Percentiles rank a stretch among this genome's conserved stretches.
Conservation (phyloP, 768 basidiomycete species). For the Trametes punicea region DNA sequence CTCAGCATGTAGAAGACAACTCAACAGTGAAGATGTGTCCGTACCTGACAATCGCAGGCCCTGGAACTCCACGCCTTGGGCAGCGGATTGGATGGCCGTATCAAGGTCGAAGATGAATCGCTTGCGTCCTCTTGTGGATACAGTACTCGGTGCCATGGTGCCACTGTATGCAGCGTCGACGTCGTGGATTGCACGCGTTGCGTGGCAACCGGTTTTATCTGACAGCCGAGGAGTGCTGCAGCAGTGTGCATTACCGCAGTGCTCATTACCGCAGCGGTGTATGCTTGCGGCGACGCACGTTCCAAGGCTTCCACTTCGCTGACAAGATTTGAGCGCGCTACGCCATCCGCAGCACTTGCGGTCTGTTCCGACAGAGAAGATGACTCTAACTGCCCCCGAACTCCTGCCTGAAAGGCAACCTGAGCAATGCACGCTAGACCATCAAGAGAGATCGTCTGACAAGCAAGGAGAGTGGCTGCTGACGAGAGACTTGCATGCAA, state of each 20-base stretch:
- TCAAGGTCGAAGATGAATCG: slow-evolving; percentile 9
- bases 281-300: not conserved
- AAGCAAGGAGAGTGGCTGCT: too few relatives aligned
- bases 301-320: too few relatives aligned
- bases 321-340: too few relatives aligned
- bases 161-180: not conserved
- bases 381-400: too few relatives aligned
- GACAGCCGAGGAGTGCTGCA: not conserved
- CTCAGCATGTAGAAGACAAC: not conserved
- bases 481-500: too few relatives aligned
- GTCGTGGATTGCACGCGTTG: slow-evolving; percentile 3
- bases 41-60: slow-evolving; percentile 4
- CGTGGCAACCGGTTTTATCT: not conserved
- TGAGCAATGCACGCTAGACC: too few relatives aligned
- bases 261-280: not conserved
- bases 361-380: too few relatives aligned
- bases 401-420: too few relatives aligned
- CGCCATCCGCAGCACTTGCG: too few relatives aligned
- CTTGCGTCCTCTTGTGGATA: slow-evolving; percentile 11
- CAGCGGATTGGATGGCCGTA: not conserved
- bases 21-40: not conserved
- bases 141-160: not conserved
- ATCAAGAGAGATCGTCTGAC: too few relatives aligned
- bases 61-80: slow-evolving; percentile 6
- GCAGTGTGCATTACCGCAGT: not conserved